A percentile compares a stretch with the other conserved stretches of the same genome.
phyloP scores from a whole-genome alignment of 768 basidiomycete genomes.

The Lactarius psammicola region DNA sequence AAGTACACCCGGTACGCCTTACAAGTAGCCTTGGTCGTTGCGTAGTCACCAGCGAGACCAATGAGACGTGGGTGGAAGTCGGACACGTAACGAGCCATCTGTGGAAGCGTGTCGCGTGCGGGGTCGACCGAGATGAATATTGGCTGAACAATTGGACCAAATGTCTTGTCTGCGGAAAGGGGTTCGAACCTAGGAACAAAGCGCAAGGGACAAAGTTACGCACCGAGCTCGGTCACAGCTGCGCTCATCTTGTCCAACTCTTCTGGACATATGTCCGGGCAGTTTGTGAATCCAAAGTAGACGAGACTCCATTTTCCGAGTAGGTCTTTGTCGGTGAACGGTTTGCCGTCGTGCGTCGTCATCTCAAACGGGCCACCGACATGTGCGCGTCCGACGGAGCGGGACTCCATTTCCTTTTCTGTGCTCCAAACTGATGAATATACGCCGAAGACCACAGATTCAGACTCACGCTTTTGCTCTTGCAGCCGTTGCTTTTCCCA shows the following conservation, averaged over 20 bases:
- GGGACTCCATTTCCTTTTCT: constrained; percentile 70
- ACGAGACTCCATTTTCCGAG: constrained; percentile 88
- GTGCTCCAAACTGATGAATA: constrained; percentile 3
- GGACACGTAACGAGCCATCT: constrained; percentile 60
- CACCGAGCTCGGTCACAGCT: constrained; percentile 72
- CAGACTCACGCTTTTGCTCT: constrained; percentile 66
- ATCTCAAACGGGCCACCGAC: constrained; percentile 91
- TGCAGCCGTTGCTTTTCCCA: constrained; percentile 77
- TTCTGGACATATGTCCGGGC: constrained; percentile 98
- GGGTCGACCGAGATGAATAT: constrained; percentile 98
- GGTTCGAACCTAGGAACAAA: not conserved
- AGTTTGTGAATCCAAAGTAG: constrained; percentile 99
- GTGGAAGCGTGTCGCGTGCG: constrained; percentile 71
- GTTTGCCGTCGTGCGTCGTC: constrained; percentile 56
- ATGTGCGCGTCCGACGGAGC: constrained; percentile 77
- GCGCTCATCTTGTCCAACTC: constrained; percentile 93
- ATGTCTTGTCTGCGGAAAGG: constrained; percentile 54
- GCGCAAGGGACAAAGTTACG: constrained; percentile 32
- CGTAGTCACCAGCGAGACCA: constrained; percentile 87
- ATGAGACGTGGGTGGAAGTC: constrained; percentile 93
- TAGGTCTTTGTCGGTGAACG: constrained; percentile 82
- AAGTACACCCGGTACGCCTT: constrained; percentile 98
- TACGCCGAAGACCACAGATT: not conserved
- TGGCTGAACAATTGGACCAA: constrained; percentile 75
- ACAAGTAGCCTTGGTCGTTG: constrained; percentile 81